A percentile compares a stretch with the other conserved stretches of the same genome.
phyloP scores from a whole-genome alignment of 1,284 basidiomycete genomes.

The Neotropicomus parvogracilis region DNA sequence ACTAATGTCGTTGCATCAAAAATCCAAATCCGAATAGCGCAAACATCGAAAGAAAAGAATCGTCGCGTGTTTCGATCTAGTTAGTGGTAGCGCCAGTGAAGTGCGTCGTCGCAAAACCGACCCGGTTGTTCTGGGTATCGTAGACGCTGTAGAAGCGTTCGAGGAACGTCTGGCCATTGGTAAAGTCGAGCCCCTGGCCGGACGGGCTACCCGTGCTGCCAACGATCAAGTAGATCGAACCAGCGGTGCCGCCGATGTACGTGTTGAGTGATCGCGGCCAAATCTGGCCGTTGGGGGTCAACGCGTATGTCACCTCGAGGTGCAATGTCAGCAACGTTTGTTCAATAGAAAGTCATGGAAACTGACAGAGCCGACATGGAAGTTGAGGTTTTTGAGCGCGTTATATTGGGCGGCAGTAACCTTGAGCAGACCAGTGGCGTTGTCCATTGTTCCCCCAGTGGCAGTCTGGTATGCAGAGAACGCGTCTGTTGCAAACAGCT shows the following conservation, averaged over 20 bases:
- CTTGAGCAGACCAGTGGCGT: constrained; percentile 39
- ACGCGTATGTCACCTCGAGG: constrained; percentile 33
- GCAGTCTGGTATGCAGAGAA: constrained; percentile 44
- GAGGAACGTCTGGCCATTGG: no score
- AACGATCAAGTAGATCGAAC: no score
- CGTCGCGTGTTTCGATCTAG: constrained; percentile 33
- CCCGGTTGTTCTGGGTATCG: constrained; percentile 50
- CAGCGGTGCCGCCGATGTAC: constrained; percentile 40
- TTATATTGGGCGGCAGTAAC: constrained; percentile 37
- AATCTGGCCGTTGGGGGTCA: constrained; percentile 48
- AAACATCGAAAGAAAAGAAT: neutral
- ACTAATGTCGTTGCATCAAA: constrained; percentile 1
- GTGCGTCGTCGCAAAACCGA: constrained; percentile 57
- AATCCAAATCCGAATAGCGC: neutral
- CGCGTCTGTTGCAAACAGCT: no score
- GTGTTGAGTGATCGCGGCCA: constrained; percentile 49
- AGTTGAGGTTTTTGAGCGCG: constrained; percentile 40
- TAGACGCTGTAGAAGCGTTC: constrained; percentile 68
- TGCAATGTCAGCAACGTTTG: neutral
- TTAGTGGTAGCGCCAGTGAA: constrained; percentile 58
- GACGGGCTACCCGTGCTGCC: constrained; percentile 37
- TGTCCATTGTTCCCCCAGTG: constrained; percentile 51
- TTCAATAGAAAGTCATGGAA: no score
- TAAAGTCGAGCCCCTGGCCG: no score
- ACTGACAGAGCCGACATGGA: no score